Base-by-base conservation (phyloP, 352 stramenopile genomes). In the Pythium coloratum region DNA sequence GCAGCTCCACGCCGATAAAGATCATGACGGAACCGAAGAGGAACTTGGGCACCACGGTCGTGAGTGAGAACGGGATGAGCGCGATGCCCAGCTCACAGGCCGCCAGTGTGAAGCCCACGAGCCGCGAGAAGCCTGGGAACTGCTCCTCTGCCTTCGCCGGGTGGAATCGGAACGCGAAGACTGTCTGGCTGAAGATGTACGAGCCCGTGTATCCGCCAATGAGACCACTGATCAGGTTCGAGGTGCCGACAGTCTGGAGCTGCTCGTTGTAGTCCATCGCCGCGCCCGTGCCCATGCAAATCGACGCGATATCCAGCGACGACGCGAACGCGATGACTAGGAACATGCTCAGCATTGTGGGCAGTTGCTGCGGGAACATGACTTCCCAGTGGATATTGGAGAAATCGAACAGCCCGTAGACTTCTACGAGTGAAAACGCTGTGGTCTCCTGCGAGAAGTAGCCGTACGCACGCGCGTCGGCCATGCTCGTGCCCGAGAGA, bases 1-100 rank as follows among this genome's bases (percentile, higher is more conserved):
- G 91, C 8, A 99, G 74, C 67, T 99, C 96, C 6, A 98, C 77
- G 36, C 92, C 96, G 69, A 99, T 98, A 76, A 99, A 97, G 6
- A 98, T 90, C 63, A 99, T 89, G 18, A 99, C 77, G n/a, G 90
- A 93, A 16, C 96, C 97, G 75, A 99, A 99, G 66, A 99, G 98
- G 62, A 97, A 97, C 72, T 97, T 98, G 1, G 97, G 97, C 8
- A 99, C 75, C 58, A 96, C 89, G 6, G 87, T 80, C 42, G 98
- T 90, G 10, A 99, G 75, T 30, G 95, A 88, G 50, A 98, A 80
- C 12, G 95, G 95, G 10, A 89, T 70, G 14, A 98, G 46, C 50
- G 80, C 80, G 47, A 92, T 89, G 3, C 62, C 69, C 6, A 90
- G 30, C 63, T 92, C 84, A 47, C 81, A 88, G 3, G 67, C 47